Base-by-base conservation (phyloP, 441 rosid species). In the Capsella rubella region DNA sequence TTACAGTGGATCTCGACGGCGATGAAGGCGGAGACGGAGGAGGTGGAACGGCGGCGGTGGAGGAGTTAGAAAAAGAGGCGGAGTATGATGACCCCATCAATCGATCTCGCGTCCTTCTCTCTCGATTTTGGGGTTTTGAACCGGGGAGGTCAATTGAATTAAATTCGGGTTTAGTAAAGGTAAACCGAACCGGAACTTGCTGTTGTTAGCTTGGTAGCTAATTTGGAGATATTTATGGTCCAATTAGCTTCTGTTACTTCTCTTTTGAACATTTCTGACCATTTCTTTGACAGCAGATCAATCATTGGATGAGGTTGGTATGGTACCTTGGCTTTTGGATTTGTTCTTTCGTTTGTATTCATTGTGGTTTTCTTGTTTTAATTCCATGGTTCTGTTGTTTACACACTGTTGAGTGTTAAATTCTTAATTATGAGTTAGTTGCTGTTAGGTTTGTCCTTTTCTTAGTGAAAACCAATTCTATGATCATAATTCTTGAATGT, bases 361-460 rank as follows among this genome's bases (percentile, higher is more conserved):
- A 92, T 78, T 73, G 74, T 90, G 92, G 54, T 93, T 46, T n/a
- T n/a, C n/a, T n/a, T n/a, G n/a, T n/a, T n/a, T 7, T 6, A 49
- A 21, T 28, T 29, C 8, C 40, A 15, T 28, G 14, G 27, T 54
- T 40, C 2, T 8, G 51, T 49, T 21, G 25, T 21, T 21, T 21
- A 21, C 25, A 21, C 25, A n/a, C 8, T 56, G 25, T n/a, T 10
- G n/a, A 47, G 39, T 35, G 21, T 28, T 40, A 29, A 6, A 29
- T 54, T 28, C 5, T 28, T 53, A 53, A 21, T 21, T 21, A 21
- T 21, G 25, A 21, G 25, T 21, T 21, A 21, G 25, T 21, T 21
- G 25, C 25, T 0, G 25, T 21, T 21, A 21, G 25, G 25, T 21
- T 21, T 21, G 25, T 21, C 25, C 25, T 21, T 21, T 21, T 21